Conservation (phyloP, 108 stramenopile species). For the Licmophora abbreviata region DNA sequence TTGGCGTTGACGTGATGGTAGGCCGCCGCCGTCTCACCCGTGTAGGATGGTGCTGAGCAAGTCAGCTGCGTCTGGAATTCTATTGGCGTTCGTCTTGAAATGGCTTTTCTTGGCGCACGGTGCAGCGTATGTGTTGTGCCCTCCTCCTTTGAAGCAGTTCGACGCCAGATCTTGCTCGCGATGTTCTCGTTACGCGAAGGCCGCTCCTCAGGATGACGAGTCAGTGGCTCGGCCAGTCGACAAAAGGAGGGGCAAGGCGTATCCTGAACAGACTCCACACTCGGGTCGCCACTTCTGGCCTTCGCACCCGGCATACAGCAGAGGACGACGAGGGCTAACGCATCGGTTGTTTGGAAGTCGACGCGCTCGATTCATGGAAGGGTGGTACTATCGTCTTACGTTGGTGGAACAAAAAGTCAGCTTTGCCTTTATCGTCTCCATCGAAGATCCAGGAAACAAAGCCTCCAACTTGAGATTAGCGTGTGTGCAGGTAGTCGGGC, state of each 20-base stretch:
- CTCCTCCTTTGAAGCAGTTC: too few relatives aligned
- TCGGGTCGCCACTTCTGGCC: slow-evolving; percentile 73
- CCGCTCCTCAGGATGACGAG: too few relatives aligned
- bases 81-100: too few relatives aligned
- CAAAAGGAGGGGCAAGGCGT: not conserved
- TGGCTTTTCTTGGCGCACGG: too few relatives aligned
- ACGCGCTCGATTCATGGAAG: slow-evolving; percentile 68
- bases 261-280: slow-evolving; percentile 56
- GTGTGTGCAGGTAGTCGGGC: slow-evolving; percentile 75
- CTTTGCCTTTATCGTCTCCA: slow-evolving; percentile 76
- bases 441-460: slow-evolving; percentile 65
- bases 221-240: too few relatives aligned
- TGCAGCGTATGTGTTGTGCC: too few relatives aligned
- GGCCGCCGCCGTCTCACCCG: too few relatives aligned
- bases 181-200: too few relatives aligned
- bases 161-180: too few relatives aligned
- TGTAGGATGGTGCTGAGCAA: too few relatives aligned
- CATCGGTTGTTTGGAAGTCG: slow-evolving; percentile 1
- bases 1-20: too few relatives aligned
- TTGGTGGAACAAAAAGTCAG: slow-evolving; percentile 41
- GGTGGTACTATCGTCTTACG: slow-evolving; percentile 86
- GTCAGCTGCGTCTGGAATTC: too few relatives aligned
- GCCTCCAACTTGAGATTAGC: slow-evolving; percentile 48
- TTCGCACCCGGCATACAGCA: slow-evolving; percentile 50
- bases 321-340: slow-evolving; percentile 4